phyloP scores from a whole-genome alignment of 1,284 basidiomycete genomes.

The Tilletia setariae region DNA sequence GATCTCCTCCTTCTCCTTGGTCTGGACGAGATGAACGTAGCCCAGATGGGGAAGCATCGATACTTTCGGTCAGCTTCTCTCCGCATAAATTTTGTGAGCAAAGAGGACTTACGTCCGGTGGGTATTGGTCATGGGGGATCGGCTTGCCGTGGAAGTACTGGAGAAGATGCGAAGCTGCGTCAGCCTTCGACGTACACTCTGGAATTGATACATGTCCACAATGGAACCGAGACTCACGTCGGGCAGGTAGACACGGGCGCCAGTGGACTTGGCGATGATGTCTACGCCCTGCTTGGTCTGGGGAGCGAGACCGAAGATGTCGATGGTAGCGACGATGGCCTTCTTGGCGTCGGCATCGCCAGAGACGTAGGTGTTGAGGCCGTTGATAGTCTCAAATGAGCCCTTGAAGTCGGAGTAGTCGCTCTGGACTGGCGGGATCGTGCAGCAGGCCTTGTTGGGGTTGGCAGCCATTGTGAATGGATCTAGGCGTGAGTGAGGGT shows the following conservation, averaged over 20 bases:
- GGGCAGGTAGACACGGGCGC: slow-evolving; percentile 63
- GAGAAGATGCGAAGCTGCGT: not conserved
- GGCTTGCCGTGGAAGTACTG: slow-evolving; percentile 62
- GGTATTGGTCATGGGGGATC: slow-evolving; percentile 61
- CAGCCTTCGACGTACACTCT: too few relatives aligned
- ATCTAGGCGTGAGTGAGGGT: not conserved
- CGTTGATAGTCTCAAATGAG: slow-evolving; percentile 39
- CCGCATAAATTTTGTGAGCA: too few relatives aligned
- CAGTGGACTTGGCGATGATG: slow-evolving; percentile 28
- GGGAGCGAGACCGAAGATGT: slow-evolving; percentile 65
- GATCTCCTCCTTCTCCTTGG: slow-evolving; percentile 56
- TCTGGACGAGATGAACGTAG: slow-evolving; percentile 5
- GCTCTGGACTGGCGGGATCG: slow-evolving; percentile 57
- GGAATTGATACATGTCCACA: too few relatives aligned
- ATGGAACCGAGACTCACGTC: slow-evolving; percentile 49
- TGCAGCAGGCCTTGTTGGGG: slow-evolving; percentile 57
- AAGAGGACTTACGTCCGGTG: slow-evolving; percentile 55
- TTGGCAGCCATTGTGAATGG: slow-evolving; percentile 30
- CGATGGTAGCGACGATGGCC: slow-evolving; percentile 64
- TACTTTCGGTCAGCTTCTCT: too few relatives aligned
- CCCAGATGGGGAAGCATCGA: not conserved
- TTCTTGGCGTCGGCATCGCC: slow-evolving; percentile 58
- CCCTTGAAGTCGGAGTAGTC: slow-evolving; percentile 59
- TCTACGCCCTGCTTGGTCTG: slow-evolving; percentile 58
- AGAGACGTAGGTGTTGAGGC: slow-evolving; percentile 38